Conservation (phyloP, 495 filamentous ascomycete species). For the Penicillium tannophilum region DNA sequence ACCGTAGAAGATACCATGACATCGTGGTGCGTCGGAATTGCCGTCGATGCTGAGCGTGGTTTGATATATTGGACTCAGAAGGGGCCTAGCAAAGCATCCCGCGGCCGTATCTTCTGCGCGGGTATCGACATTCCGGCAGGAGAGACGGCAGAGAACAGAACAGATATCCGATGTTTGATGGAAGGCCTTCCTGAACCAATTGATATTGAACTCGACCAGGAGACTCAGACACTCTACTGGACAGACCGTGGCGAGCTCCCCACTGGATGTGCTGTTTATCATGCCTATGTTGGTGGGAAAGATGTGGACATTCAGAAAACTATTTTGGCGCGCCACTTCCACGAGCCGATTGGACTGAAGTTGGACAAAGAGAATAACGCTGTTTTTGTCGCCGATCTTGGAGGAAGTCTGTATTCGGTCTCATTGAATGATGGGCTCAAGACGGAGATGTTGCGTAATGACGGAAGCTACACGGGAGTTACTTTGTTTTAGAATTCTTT, state of each 20-base stretch:
- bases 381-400: constrained; percentile 51
- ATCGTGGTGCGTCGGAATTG: constrained; percentile 57
- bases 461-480: constrained; percentile 35
- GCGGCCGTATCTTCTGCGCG: constrained; percentile 52
- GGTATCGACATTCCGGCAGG: constrained; percentile 38
- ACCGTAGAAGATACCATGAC: constrained; percentile 31
- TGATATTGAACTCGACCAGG: constrained; percentile 53
- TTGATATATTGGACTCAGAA: constrained; percentile 48
- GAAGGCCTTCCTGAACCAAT: constrained; percentile 55
- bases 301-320: constrained; percentile 25
- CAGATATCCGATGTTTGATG: constrained; percentile 47
- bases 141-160: constrained; percentile 29
- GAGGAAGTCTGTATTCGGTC: constrained; percentile 49
- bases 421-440: constrained; percentile 44
- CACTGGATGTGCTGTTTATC: constrained; percentile 31
- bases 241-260: constrained; percentile 56
- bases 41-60: constrained; percentile 42
- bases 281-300: constrained; percentile 25
- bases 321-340: constrained; percentile 44
- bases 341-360: constrained; percentile 47
- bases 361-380: constrained; percentile 36
- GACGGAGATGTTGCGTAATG: constrained; percentile 32
- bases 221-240: constrained; percentile 49
- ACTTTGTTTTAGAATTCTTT: constrained; percentile 25
- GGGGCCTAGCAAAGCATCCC: constrained; percentile 47